Evolutionary conservation across 805 yeast genomes (phyloP).

Genomic region (Teunomyces lycoperdinae): DNA sequence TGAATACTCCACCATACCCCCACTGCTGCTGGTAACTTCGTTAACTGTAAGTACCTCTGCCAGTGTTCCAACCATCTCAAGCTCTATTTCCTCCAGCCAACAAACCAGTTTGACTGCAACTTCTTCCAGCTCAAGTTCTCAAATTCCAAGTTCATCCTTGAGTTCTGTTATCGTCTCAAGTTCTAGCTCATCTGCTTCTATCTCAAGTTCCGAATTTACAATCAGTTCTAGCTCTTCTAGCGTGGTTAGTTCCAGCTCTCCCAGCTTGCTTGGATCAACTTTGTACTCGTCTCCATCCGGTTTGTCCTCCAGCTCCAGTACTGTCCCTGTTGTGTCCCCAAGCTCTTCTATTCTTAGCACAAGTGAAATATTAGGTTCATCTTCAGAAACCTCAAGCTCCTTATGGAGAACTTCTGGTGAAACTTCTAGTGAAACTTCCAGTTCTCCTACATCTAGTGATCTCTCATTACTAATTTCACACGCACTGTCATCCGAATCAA

Average conservation of each 20-base stretch:
- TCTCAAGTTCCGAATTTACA: background rate
- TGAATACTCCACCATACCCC: background rate
- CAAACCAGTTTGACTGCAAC: background rate
- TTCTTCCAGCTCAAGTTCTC: background rate
- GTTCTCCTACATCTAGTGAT: background rate
- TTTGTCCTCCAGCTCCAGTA: background rate
- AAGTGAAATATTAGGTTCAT: no score
- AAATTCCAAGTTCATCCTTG: background rate
- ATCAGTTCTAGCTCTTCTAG: background rate
- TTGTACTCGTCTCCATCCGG: no score
- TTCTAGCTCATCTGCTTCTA: background rate
- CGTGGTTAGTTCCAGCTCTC: background rate
- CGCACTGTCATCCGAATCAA: background rate
- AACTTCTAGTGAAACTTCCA: background rate
- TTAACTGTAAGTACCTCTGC: background rate
- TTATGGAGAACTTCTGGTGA: background rate
- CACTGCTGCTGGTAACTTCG: background rate
- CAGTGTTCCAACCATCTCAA: background rate
- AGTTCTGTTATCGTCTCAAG: background rate
- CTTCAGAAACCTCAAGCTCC: no score
- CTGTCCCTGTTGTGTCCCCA: background rate
- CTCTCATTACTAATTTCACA: no score
- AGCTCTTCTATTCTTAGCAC: no score
- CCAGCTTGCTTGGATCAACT: no score
- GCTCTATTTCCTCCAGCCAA: background rate